Evolutionary conservation across 306 rosid species (phyloP), one percentile per base, ranked within the genome.

Genomic region (Calophaca sinica): DNA sequence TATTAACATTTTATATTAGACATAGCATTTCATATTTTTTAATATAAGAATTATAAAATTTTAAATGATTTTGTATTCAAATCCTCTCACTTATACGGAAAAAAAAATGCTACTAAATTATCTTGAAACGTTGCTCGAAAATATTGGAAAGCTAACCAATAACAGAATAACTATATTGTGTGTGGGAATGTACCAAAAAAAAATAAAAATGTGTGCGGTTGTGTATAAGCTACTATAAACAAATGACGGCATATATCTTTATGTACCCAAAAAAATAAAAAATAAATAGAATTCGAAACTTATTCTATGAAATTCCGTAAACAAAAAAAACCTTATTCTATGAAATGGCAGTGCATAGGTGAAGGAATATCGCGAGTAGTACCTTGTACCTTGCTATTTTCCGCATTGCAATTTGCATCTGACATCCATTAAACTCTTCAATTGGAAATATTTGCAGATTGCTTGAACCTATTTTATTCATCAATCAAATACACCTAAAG

Each of bases 391-490:
- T 64, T 38, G 55, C 41, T 6, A 41, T 41, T 41, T 41, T 7
- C 46, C 46, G 46, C 9, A 0, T 41, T 41, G 46, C 46, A 41
- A 41, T 41, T 42, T 42, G 48, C 48, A 42, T 42, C 82, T 58
- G 54, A 72, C 42, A 53, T 44, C 31, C 20, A 51, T 42, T 53
- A 39, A 50, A 58, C 38, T 8, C 4, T 28, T n/a, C 5, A 9
- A 28, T 31, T 41, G 51, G 10, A 45, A 67, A 51, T 41, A 67
- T 29, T 9, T 1, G 13, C 26, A 38, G 71, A 68, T 80, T 58
- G 50, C 46, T 62, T 54, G 72, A 72, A 51, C 51, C 13, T 33
- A 45, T 20, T 20, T 20, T 20, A 0, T 20, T 20, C 26, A 20
- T 20, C 26, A 20, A 20, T 20, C 1, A 4, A 1, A 32, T 28